Base-by-base conservation (phyloP, 179 eudicot genomes). In the Patellifolia procumbens region DNA sequence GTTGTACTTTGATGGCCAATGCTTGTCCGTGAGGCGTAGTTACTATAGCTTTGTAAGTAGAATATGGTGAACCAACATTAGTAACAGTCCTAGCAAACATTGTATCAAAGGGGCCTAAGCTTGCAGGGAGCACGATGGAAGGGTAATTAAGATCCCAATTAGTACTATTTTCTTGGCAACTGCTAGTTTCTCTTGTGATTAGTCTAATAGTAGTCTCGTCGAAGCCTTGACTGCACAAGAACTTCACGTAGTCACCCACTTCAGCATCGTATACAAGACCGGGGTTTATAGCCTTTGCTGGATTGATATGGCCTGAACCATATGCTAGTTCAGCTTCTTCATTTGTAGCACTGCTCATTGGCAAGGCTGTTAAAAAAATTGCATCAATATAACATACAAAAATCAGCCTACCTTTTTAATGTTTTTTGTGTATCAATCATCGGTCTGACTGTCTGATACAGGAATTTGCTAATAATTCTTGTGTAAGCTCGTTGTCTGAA, bases 231-330 rank as follows among this genome's bases (percentile, higher is more conserved):
- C 51, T 70, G 49, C 84, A 77, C 22, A 81, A 60, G 31, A 76
- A 76, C 2, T 60, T 77, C 4, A 60, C 66, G 13, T 72, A 81
- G 20, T 81, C 78, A 53, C 45, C 1, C 26, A 45, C 78, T 20
- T 46, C 32, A 2, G 52, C 52, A 55, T 81, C 74, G 29, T 81
- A 81, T 9, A 81, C 75, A 22, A 81, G 52, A 45, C 81, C 75
- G 16, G 81, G 78, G 32, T 77, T 19, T 31, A 65, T 26, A 22
- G 67, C 78, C 55, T 73, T 77, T 3, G 28, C 0, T 3, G 78
- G 84, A 22, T 77, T 73, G 8, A 81, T 72, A 31, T 81, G 81
- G 13, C 78, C 81, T 59, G 84, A 55, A 3, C 83, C 83, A 19
- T 73, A 81, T 43, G 80, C 83, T 37, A 71, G 61, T 64, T 81